Evolutionary conservation across 768 basidiomycete genomes (phyloP), one percentile per base, ranked within the genome.

Genomic region (Auriscalpium vulgare): DNA sequence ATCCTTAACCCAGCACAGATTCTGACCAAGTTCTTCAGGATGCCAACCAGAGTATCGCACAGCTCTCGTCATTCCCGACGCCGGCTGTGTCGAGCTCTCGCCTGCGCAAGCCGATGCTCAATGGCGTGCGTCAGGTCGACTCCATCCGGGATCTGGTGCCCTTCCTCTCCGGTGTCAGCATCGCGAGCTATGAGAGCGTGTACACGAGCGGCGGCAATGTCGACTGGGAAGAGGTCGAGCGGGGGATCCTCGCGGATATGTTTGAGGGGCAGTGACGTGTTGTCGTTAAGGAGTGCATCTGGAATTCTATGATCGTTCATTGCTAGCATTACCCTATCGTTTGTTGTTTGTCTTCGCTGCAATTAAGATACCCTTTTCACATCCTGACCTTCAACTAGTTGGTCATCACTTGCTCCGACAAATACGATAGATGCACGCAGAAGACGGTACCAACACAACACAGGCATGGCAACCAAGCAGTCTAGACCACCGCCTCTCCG

Each of bases 191-290:
- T 67, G 93, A 98, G 72, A 88, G 87, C 56, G 79, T 95, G 48
- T 99, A 97, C 68, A 81, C 82, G 8, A 87, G 87, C 61, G 82
- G 81, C 13, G 86, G 88, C 0, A 83, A 79, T 55, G 75, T 98
- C 17, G 95, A 98, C 66, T 95, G 91, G 93, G 85, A 84, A 36
- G 84, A 84, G 3, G 86, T 99, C 19, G 95, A 98, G 70, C 76
- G 75, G 47, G 83, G 85, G 6, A 69, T 99, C 47, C 72, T 88
- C 70, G 79, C 82, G 49, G 95, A 98, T 68, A 85, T 98, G 77
- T 99, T 98, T 66, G 94, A 97, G 59, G 83, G 83, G 55, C 78
- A 83, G 66, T 87, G 55, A 62, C 21, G 14, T 9, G 21, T 37
- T 3, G 40, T 43, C 40, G 13, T 6, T 43, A 5, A 29, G 29